Base-by-base conservation (phyloP, 208 protist species). In the Acanthamoeba castellanii region DNA sequence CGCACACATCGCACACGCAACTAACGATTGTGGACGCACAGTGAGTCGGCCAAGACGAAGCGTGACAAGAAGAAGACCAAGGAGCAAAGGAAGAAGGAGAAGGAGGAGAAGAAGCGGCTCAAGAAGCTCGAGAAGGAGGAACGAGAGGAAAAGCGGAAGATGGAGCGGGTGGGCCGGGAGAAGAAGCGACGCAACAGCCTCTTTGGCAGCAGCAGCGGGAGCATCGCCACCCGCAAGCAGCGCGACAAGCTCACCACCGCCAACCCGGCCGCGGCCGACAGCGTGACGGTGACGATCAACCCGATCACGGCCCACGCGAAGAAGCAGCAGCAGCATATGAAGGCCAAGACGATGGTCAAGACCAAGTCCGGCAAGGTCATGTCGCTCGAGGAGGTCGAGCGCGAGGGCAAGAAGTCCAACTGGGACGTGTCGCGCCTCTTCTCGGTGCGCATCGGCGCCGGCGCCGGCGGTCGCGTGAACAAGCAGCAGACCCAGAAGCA, bases 181-280 rank as follows among this genome's bases (percentile, higher is more conserved):
- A n/a, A 76, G 68, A 76, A 76, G 68, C 27, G 68, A n/a, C 68
- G 68, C 68, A 76, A 76, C 68, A 76, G 68, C 32, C 68, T 76
- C 57, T 64, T 64, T 42, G 68, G 68, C 25, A 76, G 32, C 68
- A 76, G 68, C 32, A 32, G 68, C 68, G 61, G 61, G 20, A 76
- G 32, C 68, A 16, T 76, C 68, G 27, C n/a, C 68, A 76, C 68
- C 14, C 68, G 68, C 3, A 16, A n/a, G 22, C 68, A 76, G 25
- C 68, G 32, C 22, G 68, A 76, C 57, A 64, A 64, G 57, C 57
- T 64, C 57, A 25, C 14, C 57, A 25, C 22, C 57, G 22, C 14
- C 57, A 64, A 64, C 57, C 14, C 57, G 20, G 57, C 14, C 57
- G 57, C 14, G 57, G 1, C 37, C 37, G 20, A 64, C 22, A 25